phyloP scores from a whole-genome alignment of 2,329 filamentous ascomycete species.

The Colletotrichum cuscutae region DNA sequence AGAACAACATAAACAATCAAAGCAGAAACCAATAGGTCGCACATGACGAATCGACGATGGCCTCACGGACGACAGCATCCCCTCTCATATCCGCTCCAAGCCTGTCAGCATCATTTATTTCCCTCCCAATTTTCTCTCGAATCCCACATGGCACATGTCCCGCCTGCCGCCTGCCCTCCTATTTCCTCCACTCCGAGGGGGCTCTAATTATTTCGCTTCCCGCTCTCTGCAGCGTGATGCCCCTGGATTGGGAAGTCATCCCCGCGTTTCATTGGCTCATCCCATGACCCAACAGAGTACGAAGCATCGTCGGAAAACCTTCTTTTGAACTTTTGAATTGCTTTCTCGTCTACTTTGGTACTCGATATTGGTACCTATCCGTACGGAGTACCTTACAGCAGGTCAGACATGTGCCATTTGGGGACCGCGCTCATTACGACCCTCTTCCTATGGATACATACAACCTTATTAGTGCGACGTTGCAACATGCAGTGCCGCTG shows the following conservation, averaged over 20 bases:
- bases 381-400: not conserved
- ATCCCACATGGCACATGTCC: slow-evolving; percentile 9
- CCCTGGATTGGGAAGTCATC: slow-evolving; percentile 32
- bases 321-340: slow-evolving; percentile 15
- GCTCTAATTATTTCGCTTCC: slow-evolving; percentile 32
- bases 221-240: slow-evolving; percentile 16
- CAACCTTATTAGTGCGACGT: slow-evolving; percentile 30
- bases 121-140: not conserved
- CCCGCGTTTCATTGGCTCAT: slow-evolving; percentile 28
- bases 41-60: slow-evolving; percentile 27
- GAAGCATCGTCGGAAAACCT: slow-evolving; percentile 13
- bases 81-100: slow-evolving; percentile 10
- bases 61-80: slow-evolving; percentile 10
- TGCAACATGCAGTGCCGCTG: slow-evolving; percentile 1
- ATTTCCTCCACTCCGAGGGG: slow-evolving; percentile 19
- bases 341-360: slow-evolving; percentile 10
- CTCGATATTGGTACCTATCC: not conserved
- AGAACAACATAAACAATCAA: slow-evolving; percentile 22
- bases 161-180: not conserved
- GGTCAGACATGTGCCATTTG: not conserved
- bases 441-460: slow-evolving; percentile 15
- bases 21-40: not conserved
- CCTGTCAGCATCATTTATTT: not conserved
- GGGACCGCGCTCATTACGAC: slow-evolving; percentile 9
- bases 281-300: slow-evolving; percentile 2